Evolutionary conservation across 2,329 filamentous ascomycete species (phyloP), one percentile per base, ranked within the genome.

Genomic region (Nigrospora sphaerica): DNA sequence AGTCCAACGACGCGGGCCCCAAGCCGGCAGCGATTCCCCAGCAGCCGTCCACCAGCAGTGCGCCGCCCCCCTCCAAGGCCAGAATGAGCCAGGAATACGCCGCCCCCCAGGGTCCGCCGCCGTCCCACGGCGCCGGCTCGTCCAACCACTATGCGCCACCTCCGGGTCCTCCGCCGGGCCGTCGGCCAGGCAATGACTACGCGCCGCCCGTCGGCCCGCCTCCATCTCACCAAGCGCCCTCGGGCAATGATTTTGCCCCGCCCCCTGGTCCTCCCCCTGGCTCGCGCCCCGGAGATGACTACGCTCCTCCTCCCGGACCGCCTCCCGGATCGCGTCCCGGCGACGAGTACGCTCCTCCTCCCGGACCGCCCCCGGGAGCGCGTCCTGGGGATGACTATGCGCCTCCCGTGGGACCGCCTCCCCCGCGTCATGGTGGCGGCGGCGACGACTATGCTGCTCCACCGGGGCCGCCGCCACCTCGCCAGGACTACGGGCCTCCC

Each of bases 1-100:
- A 68, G 42, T 54, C 58, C 33, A 47, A 67, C 48, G 67, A 68
- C 31, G 65, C 64, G 17, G 62, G 69, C 9, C 65, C 73, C 3
- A 62, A 69, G 31, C 72, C 70, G 6, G 58, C 52, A 14, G 56
- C 57, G 23, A 38, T 57, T 10, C 57, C 56, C 3, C 56, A 57
- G 31, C 57, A 57, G 31, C 57, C 53, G 17, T 48, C 53, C 4
- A 54, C 57, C 36, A 53, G 23, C 43, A 54, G 47, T 39, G 38
- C 45, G n/a, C 39, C 50, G 28, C 50, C 51, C 12, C 53, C 60
- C 31, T 55, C 62, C 46, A 51, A 40, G 34, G 52, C 31, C 47
- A 54, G 50, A 44, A 47, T 38, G 44, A 32, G 34, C 32, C 39
- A 47, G 19, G 47, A 55, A 32, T 54, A 51, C 31, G 39, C 49